Percentiles rank a stretch among this genome's conserved stretches.
Evolutionary conservation across 2,329 filamentous ascomycete genomes (phyloP).

Genomic region (Colletotrichum cuscutae): DNA sequence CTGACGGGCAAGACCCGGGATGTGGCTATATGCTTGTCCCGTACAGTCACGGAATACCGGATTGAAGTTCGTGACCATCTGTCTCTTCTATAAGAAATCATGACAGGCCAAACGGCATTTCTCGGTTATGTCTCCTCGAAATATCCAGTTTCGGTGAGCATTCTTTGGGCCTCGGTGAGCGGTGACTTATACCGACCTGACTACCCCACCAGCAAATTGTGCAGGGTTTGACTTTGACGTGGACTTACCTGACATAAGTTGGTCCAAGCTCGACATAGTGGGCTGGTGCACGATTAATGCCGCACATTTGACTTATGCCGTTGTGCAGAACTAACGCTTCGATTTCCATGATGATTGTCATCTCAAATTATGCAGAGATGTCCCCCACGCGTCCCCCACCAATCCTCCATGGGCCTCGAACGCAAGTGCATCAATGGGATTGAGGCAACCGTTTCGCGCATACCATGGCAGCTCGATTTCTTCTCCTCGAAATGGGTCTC

Average conservation of each 20-base stretch:
- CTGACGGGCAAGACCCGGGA: background rate
- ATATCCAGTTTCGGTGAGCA: background rate
- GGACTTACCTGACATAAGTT: background rate
- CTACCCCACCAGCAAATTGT: background rate
- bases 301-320: background rate
- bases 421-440: background rate
- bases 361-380: background rate
- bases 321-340: constrained; percentile 3
- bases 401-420: background rate
- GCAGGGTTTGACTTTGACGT: constrained; percentile 16
- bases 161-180: constrained; percentile 8
- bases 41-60: background rate
- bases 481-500: background rate
- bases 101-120: background rate
- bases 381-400: constrained; percentile 16
- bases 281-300: background rate
- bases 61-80: no score
- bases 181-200: background rate
- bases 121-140: background rate
- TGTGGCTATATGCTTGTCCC: background rate
- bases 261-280: background rate
- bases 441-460: background rate
- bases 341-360: background rate
- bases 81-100: background rate
- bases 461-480: background rate